Evolutionary conservation across 257 asterid genomes (phyloP), one percentile per base, ranked within the genome.

Genomic region (Solanum gracilifrons): DNA sequence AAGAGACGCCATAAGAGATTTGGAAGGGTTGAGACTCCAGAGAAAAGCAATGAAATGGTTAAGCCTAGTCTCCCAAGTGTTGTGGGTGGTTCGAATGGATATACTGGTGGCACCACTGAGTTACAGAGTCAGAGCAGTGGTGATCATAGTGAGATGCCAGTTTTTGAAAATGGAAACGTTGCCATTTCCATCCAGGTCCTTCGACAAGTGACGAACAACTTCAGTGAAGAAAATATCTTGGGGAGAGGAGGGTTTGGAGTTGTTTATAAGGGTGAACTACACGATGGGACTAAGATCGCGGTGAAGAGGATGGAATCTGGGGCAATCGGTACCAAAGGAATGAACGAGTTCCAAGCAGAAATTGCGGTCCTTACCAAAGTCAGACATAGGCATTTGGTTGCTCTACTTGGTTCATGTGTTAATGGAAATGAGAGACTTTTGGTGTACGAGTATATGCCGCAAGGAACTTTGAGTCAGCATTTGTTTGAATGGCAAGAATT

Each of bases 221-320:
- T 97, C 91, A 93, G 90, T 1, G 98, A 92, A 62, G 90, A 90
- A 16, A 94, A 95, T 90, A 86, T 95, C 39, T 83, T 97, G 88
- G 99, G 98, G 18, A 91, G 97, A 89, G 98, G 99, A 74, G 99
- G 98, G 37, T 97, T 97, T 74, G 98, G 98, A 16, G 94, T 94
- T 5, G 98, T 95, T 73, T 97, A 97, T 89, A 95, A 93, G 87
- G 99, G 99, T 0, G 98, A 93, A 87, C 89, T 97, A 89, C 96
- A 95, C 0, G 99, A 97, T 76, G 99, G 99, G n/a, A 97, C 98
- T 32, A 93, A 93, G 66, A 95, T 97, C 55, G 99, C 99, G 8
- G 98, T 97, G 84, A 97, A 97, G 92, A 94, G 98, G 88, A 97
- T 97, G 99, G 98, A 95, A 88, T 92, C 98, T 5, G 96, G 95